Evolutionary conservation across 768 basidiomycete species (phyloP).

Genomic region (Leccinum aurantiacum): DNA sequence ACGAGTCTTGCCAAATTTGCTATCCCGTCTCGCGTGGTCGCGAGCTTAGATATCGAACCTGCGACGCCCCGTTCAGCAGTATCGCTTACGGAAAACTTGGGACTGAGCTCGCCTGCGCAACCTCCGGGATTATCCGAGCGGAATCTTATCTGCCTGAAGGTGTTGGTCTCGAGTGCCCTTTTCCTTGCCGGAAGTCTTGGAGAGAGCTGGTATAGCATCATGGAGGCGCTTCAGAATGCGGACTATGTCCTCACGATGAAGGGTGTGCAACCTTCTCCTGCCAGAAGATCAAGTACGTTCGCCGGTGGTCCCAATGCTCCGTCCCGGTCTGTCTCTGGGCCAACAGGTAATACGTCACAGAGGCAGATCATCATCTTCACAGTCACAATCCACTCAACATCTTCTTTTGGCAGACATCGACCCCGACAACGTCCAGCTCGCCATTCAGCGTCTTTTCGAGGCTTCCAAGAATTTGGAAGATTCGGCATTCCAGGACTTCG

Average conservation of each 20-base stretch:
- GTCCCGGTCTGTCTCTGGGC: conserved; percentile 41
- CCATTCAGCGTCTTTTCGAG: conserved; percentile 86
- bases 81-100: conserved; percentile 65
- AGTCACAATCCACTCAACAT: conserved; percentile 41
- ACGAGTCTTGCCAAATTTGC: conserved; percentile 87
- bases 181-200: conserved; percentile 84
- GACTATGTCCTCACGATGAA: conserved; percentile 83
- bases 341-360: conserved; percentile 14
- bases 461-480: conserved; percentile 84
- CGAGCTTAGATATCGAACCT: conserved; percentile 63
- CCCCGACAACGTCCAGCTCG: conserved; percentile 65
- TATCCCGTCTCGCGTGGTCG: conserved; percentile 87
- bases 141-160: conserved; percentile 89
- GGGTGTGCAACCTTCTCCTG: conserved; percentile 37
- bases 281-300: conserved; percentile 34
- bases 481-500: conserved; percentile 74
- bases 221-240: conserved; percentile 92
- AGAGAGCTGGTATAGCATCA: conserved; percentile 88
- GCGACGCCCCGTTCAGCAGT: conserved; percentile 60
- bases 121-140: conserved; percentile 82
- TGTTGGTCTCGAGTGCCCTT: conserved; percentile 71
- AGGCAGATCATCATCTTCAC: conserved; percentile 17
- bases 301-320: conserved; percentile 35
- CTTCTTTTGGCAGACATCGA: conserved; percentile 73
- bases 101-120: conserved; percentile 49